These are phyloP conservation scores for Flaveria bidentis DNA, from an alignment of 129 eudicot genomes.

Conservation along the genomic window DNA sequence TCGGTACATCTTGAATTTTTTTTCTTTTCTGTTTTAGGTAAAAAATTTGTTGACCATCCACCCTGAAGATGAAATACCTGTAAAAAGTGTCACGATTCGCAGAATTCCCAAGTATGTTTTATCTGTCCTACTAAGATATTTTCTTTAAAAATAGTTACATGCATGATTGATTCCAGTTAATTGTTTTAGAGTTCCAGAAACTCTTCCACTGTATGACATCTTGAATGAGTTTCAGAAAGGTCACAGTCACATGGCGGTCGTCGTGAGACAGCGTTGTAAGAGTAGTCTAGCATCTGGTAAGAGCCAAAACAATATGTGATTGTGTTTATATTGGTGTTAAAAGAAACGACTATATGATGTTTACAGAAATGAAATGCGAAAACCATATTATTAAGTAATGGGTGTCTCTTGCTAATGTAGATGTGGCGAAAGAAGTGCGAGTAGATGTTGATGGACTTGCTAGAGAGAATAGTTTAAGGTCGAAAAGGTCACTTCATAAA, in stretches of 20 bases:
- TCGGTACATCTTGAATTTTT: neutral
- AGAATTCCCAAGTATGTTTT: conserved; percentile 62
- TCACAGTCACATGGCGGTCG: conserved; percentile 97
- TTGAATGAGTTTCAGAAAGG: conserved; percentile 95
- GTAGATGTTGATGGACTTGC: conserved; percentile 59
- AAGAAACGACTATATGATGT: neutral
- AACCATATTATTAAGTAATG: neutral
- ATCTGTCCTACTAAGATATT: neutral
- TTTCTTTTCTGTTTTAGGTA: conserved; percentile 37
- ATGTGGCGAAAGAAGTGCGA: conserved; percentile 56
- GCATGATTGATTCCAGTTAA: neutral
- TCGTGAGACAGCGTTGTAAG: conserved; percentile 45
- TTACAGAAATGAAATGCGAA: neutral
- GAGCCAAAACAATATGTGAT: neutral
- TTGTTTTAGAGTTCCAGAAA: conserved; percentile 70
- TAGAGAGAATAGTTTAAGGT: conserved; percentile 48
- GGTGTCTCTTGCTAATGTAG: conserved; percentile 7
- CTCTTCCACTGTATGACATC: conserved; percentile 83
- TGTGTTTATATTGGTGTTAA: too few relatives aligned
- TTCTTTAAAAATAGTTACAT: neutral
- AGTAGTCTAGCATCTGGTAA: conserved; percentile 41
- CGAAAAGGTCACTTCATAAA: conserved; percentile 61
- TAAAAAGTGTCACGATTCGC: conserved; percentile 79
- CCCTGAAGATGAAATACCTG: conserved; percentile 77
- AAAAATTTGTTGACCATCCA: conserved; percentile 81